Conservation (phyloP, 768 basidiomycete species). For the Macrocybe gigantea region DNA sequence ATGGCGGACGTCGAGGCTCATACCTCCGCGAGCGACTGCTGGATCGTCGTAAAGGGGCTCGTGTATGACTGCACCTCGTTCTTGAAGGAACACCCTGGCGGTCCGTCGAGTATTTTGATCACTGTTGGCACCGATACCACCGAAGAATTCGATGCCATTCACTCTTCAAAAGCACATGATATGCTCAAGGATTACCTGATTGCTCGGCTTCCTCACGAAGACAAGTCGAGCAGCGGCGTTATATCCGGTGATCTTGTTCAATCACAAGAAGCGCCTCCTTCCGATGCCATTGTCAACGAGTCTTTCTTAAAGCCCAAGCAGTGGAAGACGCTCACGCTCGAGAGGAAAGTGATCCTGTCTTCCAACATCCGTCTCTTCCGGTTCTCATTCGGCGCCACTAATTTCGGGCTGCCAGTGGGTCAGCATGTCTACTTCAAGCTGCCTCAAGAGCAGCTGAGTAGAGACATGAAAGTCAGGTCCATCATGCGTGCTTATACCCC, state of each 20-base stretch:
- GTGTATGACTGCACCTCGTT: conserved; percentile 50
- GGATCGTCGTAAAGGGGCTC: conserved; percentile 47
- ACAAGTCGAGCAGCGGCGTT: conserved; percentile 33
- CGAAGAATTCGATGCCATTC: conserved; percentile 43
- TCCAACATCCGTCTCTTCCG: no score
- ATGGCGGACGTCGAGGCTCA: conserved; percentile 35
- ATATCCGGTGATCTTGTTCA: background rate
- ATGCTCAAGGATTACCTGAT: conserved; percentile 36
- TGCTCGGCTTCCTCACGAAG: conserved; percentile 46
- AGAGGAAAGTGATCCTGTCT: conserved; percentile 7
- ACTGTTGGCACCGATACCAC: conserved; percentile 56
- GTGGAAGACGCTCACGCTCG: conserved; percentile 3
- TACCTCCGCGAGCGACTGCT: conserved; percentile 26
- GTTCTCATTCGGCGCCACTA: no score
- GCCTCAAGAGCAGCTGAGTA: conserved; percentile 14
- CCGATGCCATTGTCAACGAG: background rate
- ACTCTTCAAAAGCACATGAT: no score
- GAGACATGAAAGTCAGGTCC: conserved; percentile 24
- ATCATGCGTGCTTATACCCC: conserved; percentile 60
- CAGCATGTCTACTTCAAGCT: background rate
- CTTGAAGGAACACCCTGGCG: conserved; percentile 54
- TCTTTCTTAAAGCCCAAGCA: conserved; percentile 10
- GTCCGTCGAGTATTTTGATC: conserved; percentile 45
- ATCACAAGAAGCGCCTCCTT: no score
- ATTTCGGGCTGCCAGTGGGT: no score